Base-by-base conservation (phyloP, 148 eudicot species). In the Amaranthus cruentus region DNA sequence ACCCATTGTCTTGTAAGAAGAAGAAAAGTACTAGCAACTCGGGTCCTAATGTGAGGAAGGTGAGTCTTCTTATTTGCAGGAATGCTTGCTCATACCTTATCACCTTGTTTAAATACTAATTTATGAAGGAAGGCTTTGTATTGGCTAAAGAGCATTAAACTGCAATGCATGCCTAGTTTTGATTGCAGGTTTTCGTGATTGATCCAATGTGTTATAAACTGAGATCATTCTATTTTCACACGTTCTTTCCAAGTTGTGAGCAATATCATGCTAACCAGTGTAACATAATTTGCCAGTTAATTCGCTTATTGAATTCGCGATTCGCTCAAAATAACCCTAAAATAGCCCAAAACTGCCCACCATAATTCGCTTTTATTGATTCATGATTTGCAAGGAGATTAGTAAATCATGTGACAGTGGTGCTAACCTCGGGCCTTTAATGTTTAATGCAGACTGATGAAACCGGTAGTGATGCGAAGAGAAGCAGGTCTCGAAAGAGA, bases 1-100 rank as follows among this genome's bases (percentile, higher is more conserved):
- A 94, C 73, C 98, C 98, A 21, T 93, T 91, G 43, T 94, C 98
- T 6, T 85, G 97, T 74, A 89, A 85, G 82, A 85, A 83, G 87
- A 94, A 89, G 73, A 88, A 89, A 84, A 86, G 59, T 44, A 70
- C 69, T 5, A 78, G 72, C 73, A 78, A 61, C 75, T 75, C 75
- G 58, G 79, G 72, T 75, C 60, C 71, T 76, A 73, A 75, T 68
- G 15, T 71, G 0, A 69, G 62, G 62, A 85, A 83, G 88, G 90
- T 87, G 57, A 76, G 80, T 64, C 61, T 42, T 76, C 13, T 62
- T 68, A 47, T 9, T 6, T 28, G 68, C 51, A 47, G 18, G 63
- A 71, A 70, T 72, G 50, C 47, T 18, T 62, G 10, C 4, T 13
- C 7, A n/a, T 64, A 54, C 46, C 0, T n/a, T 7, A 15, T 7